Percentiles rank a stretch among this genome's conserved stretches.
These are phyloP conservation scores for Eucalyptus polybractea DNA, from an alignment of 345 rosid genomes.

Conservation along the genomic window DNA sequence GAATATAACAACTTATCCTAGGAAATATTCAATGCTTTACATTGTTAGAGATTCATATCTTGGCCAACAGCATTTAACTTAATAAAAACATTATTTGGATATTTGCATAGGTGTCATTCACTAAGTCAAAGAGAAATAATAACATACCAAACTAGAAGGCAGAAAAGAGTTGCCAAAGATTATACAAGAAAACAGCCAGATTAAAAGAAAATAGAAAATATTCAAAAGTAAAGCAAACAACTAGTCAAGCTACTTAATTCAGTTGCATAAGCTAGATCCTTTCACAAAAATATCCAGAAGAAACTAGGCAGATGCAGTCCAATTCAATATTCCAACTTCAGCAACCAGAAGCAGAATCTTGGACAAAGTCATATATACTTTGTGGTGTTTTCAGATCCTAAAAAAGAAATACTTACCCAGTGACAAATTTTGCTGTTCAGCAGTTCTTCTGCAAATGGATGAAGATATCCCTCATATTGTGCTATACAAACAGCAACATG, in stretches of 20 bases:
- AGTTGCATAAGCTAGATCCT: background rate
- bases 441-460: slow-evolving; percentile 87
- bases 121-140: background rate
- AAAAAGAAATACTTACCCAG: slow-evolving; percentile 53
- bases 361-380: background rate
- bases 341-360: background rate
- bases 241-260: background rate
- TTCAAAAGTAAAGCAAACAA: background rate
- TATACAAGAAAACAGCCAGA: background rate
- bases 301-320: background rate
- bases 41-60: background rate
- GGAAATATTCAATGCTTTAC: background rate
- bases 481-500: slow-evolving; percentile 73
- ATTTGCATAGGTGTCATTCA: background rate
- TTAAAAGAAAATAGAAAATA: background rate
- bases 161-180: background rate
- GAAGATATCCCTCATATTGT: slow-evolving; percentile 73
- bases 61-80: background rate
- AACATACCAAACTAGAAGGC: background rate
- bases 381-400: background rate
- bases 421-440: slow-evolving; percentile 75
- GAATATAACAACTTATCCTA: background rate
- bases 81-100: background rate
- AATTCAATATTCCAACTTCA: background rate
- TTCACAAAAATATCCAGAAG: background rate